Base-by-base conservation (phyloP, 257 asterid genomes). In the Solanum medicagineum region DNA sequence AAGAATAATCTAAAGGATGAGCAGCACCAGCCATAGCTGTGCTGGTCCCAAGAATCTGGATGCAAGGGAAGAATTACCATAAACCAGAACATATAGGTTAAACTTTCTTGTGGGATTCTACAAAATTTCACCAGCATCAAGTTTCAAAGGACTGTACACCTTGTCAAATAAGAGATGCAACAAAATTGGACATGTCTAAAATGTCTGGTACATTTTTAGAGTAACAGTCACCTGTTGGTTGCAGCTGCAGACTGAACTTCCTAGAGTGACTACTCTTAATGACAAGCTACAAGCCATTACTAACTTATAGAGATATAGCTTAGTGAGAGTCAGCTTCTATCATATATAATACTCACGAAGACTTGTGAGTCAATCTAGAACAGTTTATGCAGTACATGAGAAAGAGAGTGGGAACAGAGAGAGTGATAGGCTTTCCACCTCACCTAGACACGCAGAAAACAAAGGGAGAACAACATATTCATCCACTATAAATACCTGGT, bases 31-130 rank as follows among this genome's bases (percentile, higher is more conserved):
- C 90, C 51, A 89, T 62, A 4, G 92, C 92, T 66, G 73, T 83
- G 36, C 89, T 95, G 19, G 91, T 80, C 59, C 91, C 95, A 87
- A 93, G 99, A 84, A 97, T 92, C 99, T 95, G 90, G 88, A 15
- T 55, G 42, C 84, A 84, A 53, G 49, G 53, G 65, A 79, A 79
- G 65, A 40, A 79, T 79, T 79, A 53, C 65, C 47, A 65, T 70
- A 49, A 53, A 53, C 53, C 47, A 84, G 40, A 69, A 82, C 20
- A 71, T 75, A 62, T 45, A 69, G 60, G 22, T 51, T 14, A 53
- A 47, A 75, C 36, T 49, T 73, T 16, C 13, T 51, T 75, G 81
- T 49, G 49, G 22, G 40, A 75, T 75, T 53, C 44, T 26, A 74
- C 81, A 11, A 45, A 74, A 45, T 47, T 74, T 47, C 81, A 47